Evolutionary conservation across 176 grass and related monocot genomes (phyloP), one percentile per base, ranked within the genome.

Genomic region (Oropetium thomaeum): DNA sequence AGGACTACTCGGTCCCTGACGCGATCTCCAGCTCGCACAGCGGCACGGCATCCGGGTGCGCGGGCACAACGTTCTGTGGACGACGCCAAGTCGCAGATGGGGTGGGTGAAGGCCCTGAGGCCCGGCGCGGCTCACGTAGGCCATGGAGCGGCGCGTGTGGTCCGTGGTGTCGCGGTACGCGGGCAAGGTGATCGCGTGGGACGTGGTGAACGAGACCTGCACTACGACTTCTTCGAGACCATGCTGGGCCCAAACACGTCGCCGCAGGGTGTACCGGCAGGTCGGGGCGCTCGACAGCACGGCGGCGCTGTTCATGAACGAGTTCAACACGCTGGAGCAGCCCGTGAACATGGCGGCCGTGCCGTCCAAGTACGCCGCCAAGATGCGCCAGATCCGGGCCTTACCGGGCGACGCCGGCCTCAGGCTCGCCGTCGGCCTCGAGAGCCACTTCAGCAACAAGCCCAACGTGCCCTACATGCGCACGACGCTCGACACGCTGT

Each of bases 21-120:
- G 76, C 72, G 27, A 96, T 96, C 65, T 96, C 7, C 20, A 58
- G 1, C 87, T 96, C 2, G 80, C 80, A 5, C 63, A 86, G 57
- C 40, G 31, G 67, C 39, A 89, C 51, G 16, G 54, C 32, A 71
- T 87, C 65, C 41, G 55, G 58, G 83, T 93, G 57, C 79, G 83
- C 9, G 92, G 85, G 1, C 94, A 97, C 83, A 97, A 97, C 22
- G 86, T 74, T 97, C 77, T 97, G 94, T n/a, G 94, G 74, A 97
- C 76, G 88, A 91, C 62, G 48, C 65, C 48, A 64, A 9, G 45
- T 17, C 66, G 20, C 82, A 84, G 82, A 55, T 78, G 34, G 22
- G 1, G 43, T 84, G 82, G 82, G 82, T 84, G 82, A 15, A 8
- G 13, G 32, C 43, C 13, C 2, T 84, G 65, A 25, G 17, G n/a